Evolutionary conservation across 2,329 filamentous ascomycete genomes (phyloP).

Genomic region (Thielaviopsis ethacetica): DNA sequence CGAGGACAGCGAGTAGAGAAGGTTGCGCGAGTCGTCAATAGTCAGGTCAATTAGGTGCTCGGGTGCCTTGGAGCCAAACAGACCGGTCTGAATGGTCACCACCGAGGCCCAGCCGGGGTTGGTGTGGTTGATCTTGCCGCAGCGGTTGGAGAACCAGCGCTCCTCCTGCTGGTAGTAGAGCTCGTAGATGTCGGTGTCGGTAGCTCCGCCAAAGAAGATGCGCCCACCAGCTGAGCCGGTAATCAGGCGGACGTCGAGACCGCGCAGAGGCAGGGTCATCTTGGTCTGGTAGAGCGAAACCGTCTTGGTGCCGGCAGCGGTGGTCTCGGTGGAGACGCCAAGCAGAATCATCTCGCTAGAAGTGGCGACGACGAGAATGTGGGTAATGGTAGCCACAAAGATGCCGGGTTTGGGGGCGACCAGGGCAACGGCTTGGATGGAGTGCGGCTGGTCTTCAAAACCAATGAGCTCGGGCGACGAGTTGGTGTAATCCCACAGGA

Average conservation of each 20-base stretch:
- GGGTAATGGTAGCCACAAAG: slow-evolving; percentile 71
- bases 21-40: slow-evolving; percentile 72
- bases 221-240: slow-evolving; percentile 70
- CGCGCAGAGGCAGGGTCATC: slow-evolving; percentile 63
- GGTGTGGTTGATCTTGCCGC: slow-evolving; percentile 78
- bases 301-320: slow-evolving; percentile 50
- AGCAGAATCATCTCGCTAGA: slow-evolving; percentile 70
- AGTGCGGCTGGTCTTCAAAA: slow-evolving; percentile 76
- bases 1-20: slow-evolving; percentile 83
- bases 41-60: slow-evolving; percentile 65
- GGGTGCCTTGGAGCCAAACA: slow-evolving; percentile 33
- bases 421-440: slow-evolving; percentile 80
- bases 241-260: slow-evolving; percentile 62
- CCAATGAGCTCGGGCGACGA: slow-evolving; percentile 83
- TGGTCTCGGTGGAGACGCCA: slow-evolving; percentile 57
- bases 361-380: slow-evolving; percentile 80
- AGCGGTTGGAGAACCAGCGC: slow-evolving; percentile 83
- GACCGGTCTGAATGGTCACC: slow-evolving; percentile 31
- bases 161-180: slow-evolving; percentile 95
- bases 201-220: slow-evolving; percentile 77
- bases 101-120: slow-evolving; percentile 54
- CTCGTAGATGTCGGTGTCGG: slow-evolving; percentile 79
- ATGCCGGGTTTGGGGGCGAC: slow-evolving; percentile 73
- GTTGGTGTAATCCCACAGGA: slow-evolving; percentile 94
- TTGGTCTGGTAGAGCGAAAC: slow-evolving; percentile 77